Conservation (phyloP, 2,329 filamentous ascomycete species). For the Scytalidium sp. region DNA sequence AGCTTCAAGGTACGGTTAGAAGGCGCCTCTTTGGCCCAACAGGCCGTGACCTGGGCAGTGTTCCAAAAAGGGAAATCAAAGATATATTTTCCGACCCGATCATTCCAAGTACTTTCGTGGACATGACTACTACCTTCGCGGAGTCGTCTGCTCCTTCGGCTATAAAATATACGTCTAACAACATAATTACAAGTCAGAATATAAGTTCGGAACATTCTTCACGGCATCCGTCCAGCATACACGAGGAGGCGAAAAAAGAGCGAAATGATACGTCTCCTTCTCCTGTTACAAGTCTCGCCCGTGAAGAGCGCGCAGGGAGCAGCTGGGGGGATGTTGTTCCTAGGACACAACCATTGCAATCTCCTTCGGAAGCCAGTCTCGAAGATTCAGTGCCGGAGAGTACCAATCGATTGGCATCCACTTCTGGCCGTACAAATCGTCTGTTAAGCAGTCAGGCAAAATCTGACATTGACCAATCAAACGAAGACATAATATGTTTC, state of each 20-base stretch:
- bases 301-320: no score
- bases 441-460: no score
- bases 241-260: neutral
- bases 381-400: slow-evolving; percentile 60
- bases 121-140: neutral
- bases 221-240: neutral
- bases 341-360: no score
- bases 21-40: neutral
- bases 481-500: no score
- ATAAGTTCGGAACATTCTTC: neutral
- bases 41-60: neutral
- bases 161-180: neutral
- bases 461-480: no score
- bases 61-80: neutral
- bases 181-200: neutral
- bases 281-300: no score
- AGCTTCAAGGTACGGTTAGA: neutral
- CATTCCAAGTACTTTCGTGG: slow-evolving; percentile 16
- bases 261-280: no score
- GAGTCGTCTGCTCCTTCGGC: neutral
- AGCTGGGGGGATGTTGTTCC: no score
- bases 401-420: slow-evolving; percentile 62
- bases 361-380: no score
- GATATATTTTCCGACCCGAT: slow-evolving; percentile 13
- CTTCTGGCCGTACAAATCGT: no score